Base-by-base conservation (phyloP, 495 filamentous ascomycete species). In the Xylaria longipes region DNA sequence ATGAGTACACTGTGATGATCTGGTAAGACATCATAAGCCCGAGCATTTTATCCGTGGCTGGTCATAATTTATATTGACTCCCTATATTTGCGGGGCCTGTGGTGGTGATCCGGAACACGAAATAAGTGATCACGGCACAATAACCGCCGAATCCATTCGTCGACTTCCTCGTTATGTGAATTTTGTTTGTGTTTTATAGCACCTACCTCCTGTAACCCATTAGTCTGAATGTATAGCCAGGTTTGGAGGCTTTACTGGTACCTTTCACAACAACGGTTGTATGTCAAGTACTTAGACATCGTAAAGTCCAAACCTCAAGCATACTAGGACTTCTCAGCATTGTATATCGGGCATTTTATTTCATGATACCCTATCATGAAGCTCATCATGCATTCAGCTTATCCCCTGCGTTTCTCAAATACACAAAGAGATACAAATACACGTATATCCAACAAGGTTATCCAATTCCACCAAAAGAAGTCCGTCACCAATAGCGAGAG, bases 41-140 rank as follows among this genome's bases (percentile, higher is more conserved):
- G 39, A 63, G 57, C 68, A 70, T 29, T 70, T 70, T 70, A 70
- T 62, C 68, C 68, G 57, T 17, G 57, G 35, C 35, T 43, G 65
- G 27, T 14, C 46, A 54, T 67, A 43, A 43, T 17, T 54, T 67
- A 69, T 43, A 61, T 46, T n/a, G 56, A 27, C 45, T 52, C 33
- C 58, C 25, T 50, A 35, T 70, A 52, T 25, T 46, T 70, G 67
- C 68, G 43, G 54, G 39, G 57, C 35, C 35, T 57, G 43, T 27
- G 27, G 29, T 62, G 68, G 41, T 69, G 67, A 61, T 60, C 41
- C 41, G 52, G 66, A 45, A 60, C 67, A 69, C 67, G 35, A 37
- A 50, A 58, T 1, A 22, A 31, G 15, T n/a, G 33, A n/a, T 29
- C 31, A 33, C 68, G 57, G 57, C 68, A 43, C 15, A 29, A 74